Evolutionary conservation across 2,329 filamentous ascomycete species (phyloP).

Genomic region (Stromatinia cepivora): DNA sequence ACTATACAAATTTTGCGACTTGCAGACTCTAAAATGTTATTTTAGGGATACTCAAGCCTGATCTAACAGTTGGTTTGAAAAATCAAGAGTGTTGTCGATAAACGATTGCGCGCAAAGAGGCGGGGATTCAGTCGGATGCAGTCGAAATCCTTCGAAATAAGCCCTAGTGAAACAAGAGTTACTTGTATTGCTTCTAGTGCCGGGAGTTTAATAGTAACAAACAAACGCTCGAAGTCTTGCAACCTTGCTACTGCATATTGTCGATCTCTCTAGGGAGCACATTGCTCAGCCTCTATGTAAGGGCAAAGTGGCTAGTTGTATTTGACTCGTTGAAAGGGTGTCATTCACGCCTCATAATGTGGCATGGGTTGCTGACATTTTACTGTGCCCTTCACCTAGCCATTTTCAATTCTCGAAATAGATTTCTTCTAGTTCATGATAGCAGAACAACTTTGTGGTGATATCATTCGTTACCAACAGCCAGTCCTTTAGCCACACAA

Average conservation of each 20-base stretch:
- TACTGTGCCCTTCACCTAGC: not conserved
- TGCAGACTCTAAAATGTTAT: not conserved
- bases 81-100: not conserved
- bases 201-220: not conserved
- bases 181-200: no score
- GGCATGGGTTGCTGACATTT: not conserved
- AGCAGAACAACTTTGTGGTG: not conserved
- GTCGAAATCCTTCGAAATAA: not conserved
- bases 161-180: not conserved
- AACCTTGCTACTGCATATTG: not conserved
- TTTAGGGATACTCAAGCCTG: not conserved
- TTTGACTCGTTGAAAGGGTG: not conserved
- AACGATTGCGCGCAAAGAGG: not conserved
- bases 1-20: not conserved
- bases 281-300: not conserved
- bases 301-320: not conserved
- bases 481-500: not conserved
- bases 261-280: not conserved
- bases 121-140: not conserved
- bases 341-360: conserved; percentile 4
- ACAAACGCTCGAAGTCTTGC: not conserved
- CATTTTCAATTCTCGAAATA: not conserved
- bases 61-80: not conserved
- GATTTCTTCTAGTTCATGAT: not conserved
- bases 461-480: not conserved